These are phyloP conservation scores for Rhizopogon vesiculosus DNA, from an alignment of 768 basidiomycete genomes.

Conservation along the genomic window DNA sequence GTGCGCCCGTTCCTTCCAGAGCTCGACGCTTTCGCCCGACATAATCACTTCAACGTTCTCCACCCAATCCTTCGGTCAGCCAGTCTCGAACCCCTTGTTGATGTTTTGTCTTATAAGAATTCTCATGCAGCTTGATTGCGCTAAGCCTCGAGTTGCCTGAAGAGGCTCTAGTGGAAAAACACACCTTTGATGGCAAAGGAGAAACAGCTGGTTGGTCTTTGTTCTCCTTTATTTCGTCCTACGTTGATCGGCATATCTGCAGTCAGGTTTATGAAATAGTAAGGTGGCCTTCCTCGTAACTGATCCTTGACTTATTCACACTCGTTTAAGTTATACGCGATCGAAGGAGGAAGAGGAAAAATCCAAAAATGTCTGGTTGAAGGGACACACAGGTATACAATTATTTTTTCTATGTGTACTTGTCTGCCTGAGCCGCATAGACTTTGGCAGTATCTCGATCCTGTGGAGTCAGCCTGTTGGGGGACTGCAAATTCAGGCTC, in stretches of 20 bases:
- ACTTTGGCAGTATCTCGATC: constrained; percentile 40
- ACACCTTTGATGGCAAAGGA: constrained; percentile 30
- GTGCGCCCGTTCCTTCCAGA: constrained; percentile 34
- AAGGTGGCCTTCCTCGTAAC: constrained; percentile 4
- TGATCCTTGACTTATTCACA: background rate
- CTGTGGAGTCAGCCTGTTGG: constrained; percentile 47
- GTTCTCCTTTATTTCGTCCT: background rate
- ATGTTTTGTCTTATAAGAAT: background rate
- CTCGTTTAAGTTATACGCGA: constrained; percentile 33
- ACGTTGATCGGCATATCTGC: background rate
- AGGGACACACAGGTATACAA: constrained; percentile 41
- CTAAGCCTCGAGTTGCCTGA: constrained; percentile 42
- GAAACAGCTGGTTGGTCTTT: constrained; percentile 31
- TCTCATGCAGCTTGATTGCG: constrained; percentile 30
- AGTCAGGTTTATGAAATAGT: constrained; percentile 51
- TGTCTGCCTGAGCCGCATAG: constrained; percentile 14
- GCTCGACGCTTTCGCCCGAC: constrained; percentile 29
- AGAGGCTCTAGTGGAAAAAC: constrained; percentile 35
- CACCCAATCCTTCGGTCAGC: constrained; percentile 31
- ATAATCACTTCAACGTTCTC: constrained; percentile 34
- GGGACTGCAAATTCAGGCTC: constrained; percentile 39
- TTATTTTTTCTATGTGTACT: background rate
- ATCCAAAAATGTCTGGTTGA: constrained; percentile 43
- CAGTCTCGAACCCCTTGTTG: background rate
- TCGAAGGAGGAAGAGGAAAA: constrained; percentile 36